Evolutionary conservation across 805 yeast species (phyloP).

Genomic region (Kuraishia ogatae): DNA sequence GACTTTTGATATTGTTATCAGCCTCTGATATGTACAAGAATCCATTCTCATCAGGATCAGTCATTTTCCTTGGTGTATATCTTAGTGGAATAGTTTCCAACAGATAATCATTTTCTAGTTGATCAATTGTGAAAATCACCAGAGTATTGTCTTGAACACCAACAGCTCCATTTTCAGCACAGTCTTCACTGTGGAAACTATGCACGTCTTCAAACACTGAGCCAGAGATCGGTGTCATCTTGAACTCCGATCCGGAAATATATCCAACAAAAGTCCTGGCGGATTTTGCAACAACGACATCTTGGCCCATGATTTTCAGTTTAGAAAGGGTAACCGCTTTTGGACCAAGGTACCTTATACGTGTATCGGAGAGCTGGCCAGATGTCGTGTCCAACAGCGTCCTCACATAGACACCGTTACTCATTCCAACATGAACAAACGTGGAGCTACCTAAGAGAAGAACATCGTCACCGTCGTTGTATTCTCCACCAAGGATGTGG

Average conservation of each 20-base stretch:
- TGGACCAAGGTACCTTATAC: constrained; percentile 68
- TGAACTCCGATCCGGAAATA: constrained; percentile 24
- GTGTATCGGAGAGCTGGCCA: constrained; percentile 57
- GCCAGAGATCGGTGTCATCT: constrained; percentile 37
- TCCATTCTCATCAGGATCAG: constrained; percentile 16
- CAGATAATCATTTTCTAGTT: constrained; percentile 21
- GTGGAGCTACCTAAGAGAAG: constrained; percentile 5
- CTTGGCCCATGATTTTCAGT: constrained; percentile 21
- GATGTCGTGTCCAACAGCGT: constrained; percentile 46
- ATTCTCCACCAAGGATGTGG: constrained; percentile 2
- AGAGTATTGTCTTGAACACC: constrained; percentile 47
- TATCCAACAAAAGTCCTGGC: constrained; percentile 50
- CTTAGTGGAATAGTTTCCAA: constrained; percentile 33
- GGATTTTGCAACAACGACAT: constrained; percentile 39
- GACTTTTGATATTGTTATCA: constrained; percentile 29
- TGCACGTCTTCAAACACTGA: constrained; percentile 36
- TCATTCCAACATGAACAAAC: constrained; percentile 69
- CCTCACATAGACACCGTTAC: constrained; percentile 72
- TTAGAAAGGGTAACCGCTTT: constrained; percentile 44
- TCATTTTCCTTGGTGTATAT: constrained; percentile 41
- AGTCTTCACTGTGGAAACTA: constrained; percentile 55
- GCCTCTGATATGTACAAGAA: constrained; percentile 35
- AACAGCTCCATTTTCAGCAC: constrained; percentile 48
- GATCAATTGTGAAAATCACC: constrained; percentile 46
- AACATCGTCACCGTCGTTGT: constrained; percentile 6